Conservation (phyloP, 768 basidiomycete species). For the Agaricus subrufescens region DNA sequence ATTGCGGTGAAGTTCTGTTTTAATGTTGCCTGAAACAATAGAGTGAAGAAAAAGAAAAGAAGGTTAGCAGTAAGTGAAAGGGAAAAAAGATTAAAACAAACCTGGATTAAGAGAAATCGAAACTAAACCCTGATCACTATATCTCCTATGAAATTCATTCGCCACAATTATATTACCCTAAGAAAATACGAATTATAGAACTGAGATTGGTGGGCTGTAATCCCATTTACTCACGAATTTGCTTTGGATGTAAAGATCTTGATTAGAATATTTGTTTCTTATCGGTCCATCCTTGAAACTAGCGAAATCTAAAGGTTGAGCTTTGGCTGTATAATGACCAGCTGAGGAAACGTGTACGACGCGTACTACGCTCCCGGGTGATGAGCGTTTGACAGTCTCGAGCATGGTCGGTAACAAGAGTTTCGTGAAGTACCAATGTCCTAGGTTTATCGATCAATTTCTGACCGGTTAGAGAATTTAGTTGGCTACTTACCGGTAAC, state of each 20-base stretch:
- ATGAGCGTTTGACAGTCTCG: constrained; percentile 24
- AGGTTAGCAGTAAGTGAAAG: too few species aligned
- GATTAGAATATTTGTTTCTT: constrained; percentile 20
- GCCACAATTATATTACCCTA: constrained; percentile 40
- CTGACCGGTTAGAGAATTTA: background rate
- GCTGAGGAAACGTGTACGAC: constrained; percentile 34
- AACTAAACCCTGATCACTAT: constrained; percentile 37
- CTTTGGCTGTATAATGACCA: constrained; percentile 19
- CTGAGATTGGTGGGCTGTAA: background rate
- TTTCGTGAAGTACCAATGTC: constrained; percentile 57
- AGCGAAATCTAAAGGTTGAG: constrained; percentile 26
- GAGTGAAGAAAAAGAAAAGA: background rate
- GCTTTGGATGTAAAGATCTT: constrained; percentile 30
- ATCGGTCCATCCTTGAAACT: constrained; percentile 32
- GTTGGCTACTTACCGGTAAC: constrained; percentile 34
- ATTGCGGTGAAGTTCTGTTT: constrained; percentile 29
- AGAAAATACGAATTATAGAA: background rate
- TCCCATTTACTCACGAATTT: constrained; percentile 30
- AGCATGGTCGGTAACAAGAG: constrained; percentile 35
- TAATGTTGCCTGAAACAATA: constrained; percentile 22
- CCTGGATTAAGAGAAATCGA: constrained; percentile 41
- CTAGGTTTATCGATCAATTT: constrained; percentile 26
- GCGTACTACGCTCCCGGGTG: constrained; percentile 26
- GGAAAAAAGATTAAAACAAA: background rate
- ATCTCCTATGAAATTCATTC: constrained; percentile 37